A percentile compares a stretch with the other conserved stretches of the same genome.
These are phyloP conservation scores for Venturia carpophila DNA, from an alignment of 2,329 filamentous ascomycete species.

Conservation along the genomic window DNA sequence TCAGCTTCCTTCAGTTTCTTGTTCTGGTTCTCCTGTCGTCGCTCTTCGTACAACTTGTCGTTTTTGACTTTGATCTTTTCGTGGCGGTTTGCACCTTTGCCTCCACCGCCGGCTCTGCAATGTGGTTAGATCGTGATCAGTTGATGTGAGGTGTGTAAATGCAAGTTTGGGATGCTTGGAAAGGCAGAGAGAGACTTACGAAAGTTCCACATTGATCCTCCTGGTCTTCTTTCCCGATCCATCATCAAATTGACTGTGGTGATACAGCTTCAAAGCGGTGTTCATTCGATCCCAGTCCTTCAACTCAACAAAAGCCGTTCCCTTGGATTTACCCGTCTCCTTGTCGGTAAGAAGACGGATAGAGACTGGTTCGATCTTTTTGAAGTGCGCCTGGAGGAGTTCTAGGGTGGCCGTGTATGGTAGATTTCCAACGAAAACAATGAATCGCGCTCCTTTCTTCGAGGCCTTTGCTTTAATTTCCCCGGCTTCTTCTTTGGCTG, in stretches of 20 bases:
- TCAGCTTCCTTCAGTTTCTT: slow-evolving; percentile 5
- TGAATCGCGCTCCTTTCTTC: slow-evolving; percentile 47
- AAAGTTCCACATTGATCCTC: slow-evolving; percentile 88
- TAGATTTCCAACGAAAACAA: slow-evolving; percentile 79
- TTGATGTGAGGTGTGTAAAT: slow-evolving; percentile 14
- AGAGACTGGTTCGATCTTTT: slow-evolving; percentile 59
- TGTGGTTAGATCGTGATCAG: slow-evolving; percentile 21
- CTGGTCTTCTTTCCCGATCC: slow-evolving; percentile 51
- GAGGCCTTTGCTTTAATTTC: background rate
- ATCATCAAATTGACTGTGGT: slow-evolving; percentile 70
- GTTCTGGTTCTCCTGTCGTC: slow-evolving; percentile 34
- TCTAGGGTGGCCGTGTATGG: slow-evolving; percentile 71
- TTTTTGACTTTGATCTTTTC: slow-evolving; percentile 82
- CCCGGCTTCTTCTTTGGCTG: background rate
- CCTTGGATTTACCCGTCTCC: slow-evolving; percentile 57
- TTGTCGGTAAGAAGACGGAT: slow-evolving; percentile 68
- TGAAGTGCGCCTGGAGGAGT: slow-evolving; percentile 67
- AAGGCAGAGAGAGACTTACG: slow-evolving; percentile 45
- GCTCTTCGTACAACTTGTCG: slow-evolving; percentile 65
- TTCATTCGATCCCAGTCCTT: slow-evolving; percentile 81
- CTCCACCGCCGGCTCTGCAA: slow-evolving; percentile 66
- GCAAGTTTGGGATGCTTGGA: background rate
- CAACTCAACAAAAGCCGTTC: slow-evolving; percentile 86
- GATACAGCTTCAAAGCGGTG: slow-evolving; percentile 82
- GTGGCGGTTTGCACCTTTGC: slow-evolving; percentile 64